phyloP scores from a whole-genome alignment of 768 basidiomycete species.

The Solioccasus polychromus region DNA sequence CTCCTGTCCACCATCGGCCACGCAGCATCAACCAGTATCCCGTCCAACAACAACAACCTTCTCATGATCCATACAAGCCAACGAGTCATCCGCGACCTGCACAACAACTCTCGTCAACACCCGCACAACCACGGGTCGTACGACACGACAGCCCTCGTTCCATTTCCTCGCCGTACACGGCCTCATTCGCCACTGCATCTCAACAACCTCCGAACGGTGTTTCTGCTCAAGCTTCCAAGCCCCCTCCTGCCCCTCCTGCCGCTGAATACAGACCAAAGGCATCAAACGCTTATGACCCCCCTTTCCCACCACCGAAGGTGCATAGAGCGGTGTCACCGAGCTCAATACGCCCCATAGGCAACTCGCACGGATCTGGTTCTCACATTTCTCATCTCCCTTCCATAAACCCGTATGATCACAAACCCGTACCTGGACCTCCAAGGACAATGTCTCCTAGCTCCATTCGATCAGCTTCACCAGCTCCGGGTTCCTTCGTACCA shows the following conservation, averaged over 20 bases:
- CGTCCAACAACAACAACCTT: slow-evolving; percentile 16
- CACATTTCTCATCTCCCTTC: slow-evolving; percentile 10
- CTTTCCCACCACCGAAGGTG: slow-evolving; percentile 52
- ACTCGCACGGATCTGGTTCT: slow-evolving; percentile 11
- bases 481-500: slow-evolving; percentile 38
- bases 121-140: slow-evolving; percentile 21
- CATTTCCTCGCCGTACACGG: slow-evolving; percentile 24
- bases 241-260: slow-evolving; percentile 37
- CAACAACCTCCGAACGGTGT: slow-evolving; percentile 19
- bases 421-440: slow-evolving; percentile 15
- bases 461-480: slow-evolving; percentile 22
- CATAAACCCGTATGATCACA: slow-evolving; percentile 20
- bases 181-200: slow-evolving; percentile 13
- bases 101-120: slow-evolving; percentile 8
- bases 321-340: slow-evolving; percentile 25
- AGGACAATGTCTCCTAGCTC: slow-evolving; percentile 32
- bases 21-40: slow-evolving; percentile 13
- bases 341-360: slow-evolving; percentile 22
- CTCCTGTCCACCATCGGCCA: slow-evolving; percentile 16
- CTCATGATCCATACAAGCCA: slow-evolving; percentile 39
- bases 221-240: slow-evolving; percentile 29
- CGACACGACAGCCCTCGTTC: slow-evolving; percentile 33
- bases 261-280: slow-evolving; percentile 60
- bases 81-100: slow-evolving; percentile 15
- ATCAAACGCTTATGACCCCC: slow-evolving; percentile 75